Percentiles rank a stretch among this genome's conserved stretches.
phyloP scores from a whole-genome alignment of 169 alveolate species.

The Eimeria tenella region DNA sequence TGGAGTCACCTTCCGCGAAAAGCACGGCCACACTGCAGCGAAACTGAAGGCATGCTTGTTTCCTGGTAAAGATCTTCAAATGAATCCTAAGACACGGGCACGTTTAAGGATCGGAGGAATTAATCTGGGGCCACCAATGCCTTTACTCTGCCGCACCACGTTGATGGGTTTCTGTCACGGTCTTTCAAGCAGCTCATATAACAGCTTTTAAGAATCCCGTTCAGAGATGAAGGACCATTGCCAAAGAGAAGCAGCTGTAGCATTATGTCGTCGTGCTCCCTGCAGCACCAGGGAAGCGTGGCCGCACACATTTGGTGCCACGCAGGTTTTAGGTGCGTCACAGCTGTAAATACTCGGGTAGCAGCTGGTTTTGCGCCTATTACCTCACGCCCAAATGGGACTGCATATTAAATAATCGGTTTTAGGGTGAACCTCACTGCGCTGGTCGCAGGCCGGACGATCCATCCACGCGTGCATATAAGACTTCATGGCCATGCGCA shows the following conservation, averaged over 20 bases:
- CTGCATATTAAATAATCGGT: neutral
- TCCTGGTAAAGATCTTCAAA: too few species aligned
- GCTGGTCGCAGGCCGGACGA: constrained; percentile 65
- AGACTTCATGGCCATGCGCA: constrained; percentile 26
- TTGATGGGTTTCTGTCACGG: constrained; percentile 58
- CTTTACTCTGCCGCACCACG: constrained; percentile 14
- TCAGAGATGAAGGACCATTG: constrained; percentile 60
- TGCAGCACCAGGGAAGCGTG: neutral
- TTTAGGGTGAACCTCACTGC: constrained; percentile 48
- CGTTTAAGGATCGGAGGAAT: too few species aligned
- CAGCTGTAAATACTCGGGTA: too few species aligned
- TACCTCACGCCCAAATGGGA: neutral
- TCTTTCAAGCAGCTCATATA: constrained; percentile 70
- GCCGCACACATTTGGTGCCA: neutral
- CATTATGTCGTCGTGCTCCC: constrained; percentile 71
- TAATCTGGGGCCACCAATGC: neutral
- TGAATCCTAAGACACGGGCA: too few species aligned
- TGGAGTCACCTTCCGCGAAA: neutral
- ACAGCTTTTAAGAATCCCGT: constrained; percentile 65
- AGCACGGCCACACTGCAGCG: neutral
- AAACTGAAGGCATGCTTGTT: neutral
- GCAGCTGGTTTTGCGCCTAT: neutral
- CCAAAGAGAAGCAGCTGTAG: constrained; percentile 65
- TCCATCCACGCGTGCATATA: constrained; percentile 67
- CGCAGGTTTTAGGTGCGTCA: neutral